phyloP scores from a whole-genome alignment of 192 early-diverging fungal genomes.

The Coemansia sp. region DNA sequence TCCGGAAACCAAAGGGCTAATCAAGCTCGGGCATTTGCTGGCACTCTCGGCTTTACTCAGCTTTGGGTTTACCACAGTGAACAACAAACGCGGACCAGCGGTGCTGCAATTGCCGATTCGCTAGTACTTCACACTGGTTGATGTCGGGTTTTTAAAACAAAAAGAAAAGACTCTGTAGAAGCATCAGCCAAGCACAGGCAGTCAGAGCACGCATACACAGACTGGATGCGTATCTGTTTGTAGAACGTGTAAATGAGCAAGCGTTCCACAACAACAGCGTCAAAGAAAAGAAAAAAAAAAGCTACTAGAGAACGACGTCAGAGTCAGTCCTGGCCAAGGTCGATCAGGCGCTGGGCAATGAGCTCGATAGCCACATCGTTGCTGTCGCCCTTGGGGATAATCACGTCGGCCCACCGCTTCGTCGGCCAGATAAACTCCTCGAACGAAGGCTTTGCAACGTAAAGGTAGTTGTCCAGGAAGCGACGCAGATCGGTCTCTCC shows the following conservation, averaged over 20 bases:
- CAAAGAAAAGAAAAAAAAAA: no score
- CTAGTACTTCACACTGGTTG: neutral
- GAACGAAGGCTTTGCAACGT: slow-evolving; percentile 81
- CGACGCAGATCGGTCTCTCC: slow-evolving; percentile 46
- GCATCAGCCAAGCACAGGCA: no score
- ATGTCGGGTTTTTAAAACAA: neutral
- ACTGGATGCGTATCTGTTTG: no score
- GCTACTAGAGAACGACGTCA: no score
- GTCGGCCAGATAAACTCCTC: slow-evolving; percentile 86
- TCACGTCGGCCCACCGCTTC: slow-evolving; percentile 76
- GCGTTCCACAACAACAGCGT: no score
- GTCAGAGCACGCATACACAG: no score
- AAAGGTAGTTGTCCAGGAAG: slow-evolving; percentile 70
- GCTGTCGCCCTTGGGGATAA: slow-evolving; percentile 67
- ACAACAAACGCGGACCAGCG: neutral
- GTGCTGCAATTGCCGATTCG: neutral
- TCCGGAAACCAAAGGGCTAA: neutral
- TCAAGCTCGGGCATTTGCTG: neutral
- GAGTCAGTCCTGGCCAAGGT: slow-evolving; percentile 28
- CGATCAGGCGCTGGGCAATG: slow-evolving; percentile 59
- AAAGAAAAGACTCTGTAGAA: no score
- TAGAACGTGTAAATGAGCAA: no score
- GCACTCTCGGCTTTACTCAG: neutral
- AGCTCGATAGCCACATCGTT: slow-evolving; percentile 68
- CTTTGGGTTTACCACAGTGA: neutral